These are phyloP conservation scores for Berberis vulgaris DNA, from an alignment of 164 flowering plant genomes.

Conservation along the genomic window DNA sequence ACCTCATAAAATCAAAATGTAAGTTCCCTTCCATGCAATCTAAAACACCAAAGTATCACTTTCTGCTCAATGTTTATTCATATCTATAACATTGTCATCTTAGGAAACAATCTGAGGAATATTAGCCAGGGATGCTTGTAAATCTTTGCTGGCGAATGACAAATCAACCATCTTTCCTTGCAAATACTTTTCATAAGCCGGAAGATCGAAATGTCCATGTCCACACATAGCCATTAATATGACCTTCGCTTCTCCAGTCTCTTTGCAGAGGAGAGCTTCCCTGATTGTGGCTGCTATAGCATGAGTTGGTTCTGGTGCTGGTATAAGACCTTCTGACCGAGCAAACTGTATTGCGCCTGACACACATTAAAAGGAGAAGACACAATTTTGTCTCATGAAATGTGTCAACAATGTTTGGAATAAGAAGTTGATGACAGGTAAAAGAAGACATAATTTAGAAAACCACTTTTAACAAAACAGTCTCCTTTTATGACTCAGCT, in stretches of 20 bases:
- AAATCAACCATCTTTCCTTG: conserved; percentile 79
- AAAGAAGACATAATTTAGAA: too few relatives aligned
- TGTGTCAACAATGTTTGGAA: neutral
- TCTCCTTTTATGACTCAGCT: too few relatives aligned
- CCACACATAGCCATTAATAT: conserved; percentile 95
- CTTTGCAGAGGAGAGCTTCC: conserved; percentile 78
- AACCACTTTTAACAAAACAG: too few relatives aligned
- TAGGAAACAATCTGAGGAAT: conserved; percentile 37
- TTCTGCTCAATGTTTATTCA: too few relatives aligned
- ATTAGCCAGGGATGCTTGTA: conserved; percentile 47
- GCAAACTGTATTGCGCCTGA: conserved; percentile 91
- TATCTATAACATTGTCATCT: neutral
- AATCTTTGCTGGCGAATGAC: conserved; percentile 50
- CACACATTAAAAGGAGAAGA: neutral
- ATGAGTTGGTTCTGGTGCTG: conserved; percentile 97
- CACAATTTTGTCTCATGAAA: too few relatives aligned
- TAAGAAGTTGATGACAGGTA: neutral
- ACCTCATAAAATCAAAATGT: too few relatives aligned
- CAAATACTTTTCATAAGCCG: conserved; percentile 83
- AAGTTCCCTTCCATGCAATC: too few relatives aligned
- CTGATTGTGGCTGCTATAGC: conserved; percentile 94
- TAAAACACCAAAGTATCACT: too few relatives aligned
- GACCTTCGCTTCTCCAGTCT: conserved; percentile 82
- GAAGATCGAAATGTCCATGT: conserved; percentile 94
- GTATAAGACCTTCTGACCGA: conserved; percentile 77